Conservation (phyloP, 495 filamentous ascomycete species). For the Arthonia radiata region DNA sequence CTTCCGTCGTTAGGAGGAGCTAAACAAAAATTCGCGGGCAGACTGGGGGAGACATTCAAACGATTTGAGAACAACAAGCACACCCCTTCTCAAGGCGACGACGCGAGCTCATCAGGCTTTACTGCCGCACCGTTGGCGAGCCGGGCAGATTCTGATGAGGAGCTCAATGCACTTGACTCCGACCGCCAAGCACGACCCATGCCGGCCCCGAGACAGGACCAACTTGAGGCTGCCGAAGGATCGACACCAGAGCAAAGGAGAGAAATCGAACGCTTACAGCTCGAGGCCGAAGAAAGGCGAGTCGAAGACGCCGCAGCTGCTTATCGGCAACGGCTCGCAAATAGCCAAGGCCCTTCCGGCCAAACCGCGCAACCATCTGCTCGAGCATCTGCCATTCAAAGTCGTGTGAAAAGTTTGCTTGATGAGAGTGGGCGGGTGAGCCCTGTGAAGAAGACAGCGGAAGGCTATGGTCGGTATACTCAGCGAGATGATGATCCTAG, state of each 20-base stretch:
- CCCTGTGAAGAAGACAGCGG: constrained; percentile 42
- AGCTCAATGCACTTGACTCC: too few relatives aligned
- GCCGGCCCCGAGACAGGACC: too few relatives aligned
- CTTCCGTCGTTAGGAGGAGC: constrained; percentile 52
- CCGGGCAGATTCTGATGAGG: too few relatives aligned
- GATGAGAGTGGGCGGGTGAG: constrained; percentile 44
- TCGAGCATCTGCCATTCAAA: constrained; percentile 62
- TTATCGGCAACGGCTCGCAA: constrained; percentile 54
- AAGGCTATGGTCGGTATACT: constrained; percentile 77
- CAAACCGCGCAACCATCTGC: constrained; percentile 23
- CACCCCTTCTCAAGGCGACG: too few relatives aligned
- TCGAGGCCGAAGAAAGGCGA: constrained; percentile 76
- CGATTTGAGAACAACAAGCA: constrained; percentile 61
- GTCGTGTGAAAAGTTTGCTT: constrained; percentile 66
- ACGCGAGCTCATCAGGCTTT: too few relatives aligned
- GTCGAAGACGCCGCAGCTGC: constrained; percentile 83
- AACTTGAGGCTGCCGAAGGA: constrained; percentile 40
- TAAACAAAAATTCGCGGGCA: constrained; percentile 68
- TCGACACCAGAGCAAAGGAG: constrained; percentile 74
- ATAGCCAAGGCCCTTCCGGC: constrained; percentile 21
- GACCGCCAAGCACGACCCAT: too few relatives aligned
- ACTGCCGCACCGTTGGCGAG: too few relatives aligned
- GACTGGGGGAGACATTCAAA: constrained; percentile 89
- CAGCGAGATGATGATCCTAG: too few relatives aligned
- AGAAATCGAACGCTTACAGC: constrained; percentile 62